A percentile compares a stretch with the other conserved stretches of the same genome.
Evolutionary conservation across 768 basidiomycete genomes (phyloP).

Genomic region (Amanita polypyramis): DNA sequence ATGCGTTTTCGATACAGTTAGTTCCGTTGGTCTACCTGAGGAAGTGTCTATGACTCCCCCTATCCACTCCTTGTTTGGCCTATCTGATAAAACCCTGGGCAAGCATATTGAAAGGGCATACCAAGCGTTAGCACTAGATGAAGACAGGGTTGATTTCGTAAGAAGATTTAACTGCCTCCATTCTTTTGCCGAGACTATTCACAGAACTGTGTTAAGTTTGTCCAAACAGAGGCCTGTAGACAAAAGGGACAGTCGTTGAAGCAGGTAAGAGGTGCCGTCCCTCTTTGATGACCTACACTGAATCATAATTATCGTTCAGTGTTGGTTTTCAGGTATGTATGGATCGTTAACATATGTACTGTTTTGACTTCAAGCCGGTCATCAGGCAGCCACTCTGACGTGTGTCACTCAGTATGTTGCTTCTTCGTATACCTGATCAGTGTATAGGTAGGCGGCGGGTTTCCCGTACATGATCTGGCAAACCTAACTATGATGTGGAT

Average conservation of each 20-base stretch:
- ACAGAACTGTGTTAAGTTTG: slow-evolving; percentile 54
- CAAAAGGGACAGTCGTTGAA: slow-evolving; percentile 48
- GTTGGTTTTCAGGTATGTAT: slow-evolving; percentile 59
- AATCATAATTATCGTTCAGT: slow-evolving; percentile 23
- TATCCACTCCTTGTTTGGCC: slow-evolving; percentile 44
- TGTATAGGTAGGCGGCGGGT: slow-evolving; percentile 60
- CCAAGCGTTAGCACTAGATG: slow-evolving; percentile 63
- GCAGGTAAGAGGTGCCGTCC: slow-evolving; percentile 31
- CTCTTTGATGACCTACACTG: background rate
- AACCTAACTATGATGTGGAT: slow-evolving; percentile 59
- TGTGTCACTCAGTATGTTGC: slow-evolving; percentile 14
- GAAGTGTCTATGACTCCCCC: slow-evolving; percentile 40
- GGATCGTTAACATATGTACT: background rate
- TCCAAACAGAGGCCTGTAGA: slow-evolving; percentile 42
- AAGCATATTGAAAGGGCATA: slow-evolving; percentile 55
- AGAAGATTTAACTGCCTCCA: slow-evolving; percentile 14
- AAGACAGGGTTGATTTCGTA: slow-evolving; percentile 60
- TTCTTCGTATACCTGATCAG: background rate
- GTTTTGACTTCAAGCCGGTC: background rate
- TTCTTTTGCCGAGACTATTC: background rate
- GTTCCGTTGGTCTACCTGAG: slow-evolving; percentile 58
- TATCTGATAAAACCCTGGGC: slow-evolving; percentile 48
- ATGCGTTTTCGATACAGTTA: slow-evolving; percentile 76
- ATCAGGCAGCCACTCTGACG: slow-evolving; percentile 32
- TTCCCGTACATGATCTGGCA: slow-evolving; percentile 53